Evolutionary conservation across 2,329 filamentous ascomycete species (phyloP).

Genomic region (Corinectria fuckeliana): DNA sequence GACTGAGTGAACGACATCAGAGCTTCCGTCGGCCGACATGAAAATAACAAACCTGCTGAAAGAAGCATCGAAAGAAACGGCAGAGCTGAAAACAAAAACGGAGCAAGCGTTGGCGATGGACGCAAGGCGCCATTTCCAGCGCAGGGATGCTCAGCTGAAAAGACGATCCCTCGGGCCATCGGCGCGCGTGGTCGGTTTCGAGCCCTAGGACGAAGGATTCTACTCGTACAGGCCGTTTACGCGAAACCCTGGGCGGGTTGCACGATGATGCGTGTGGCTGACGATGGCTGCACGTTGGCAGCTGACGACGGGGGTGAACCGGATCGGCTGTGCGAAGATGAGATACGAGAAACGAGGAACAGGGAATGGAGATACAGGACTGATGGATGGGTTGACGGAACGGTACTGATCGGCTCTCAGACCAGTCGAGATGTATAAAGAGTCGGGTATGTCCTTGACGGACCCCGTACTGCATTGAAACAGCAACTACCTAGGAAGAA

Average conservation of each 20-base stretch:
- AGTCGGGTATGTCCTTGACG: neutral
- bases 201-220: neutral
- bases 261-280: neutral
- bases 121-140: conserved; percentile 2
- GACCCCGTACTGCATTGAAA: too few species aligned
- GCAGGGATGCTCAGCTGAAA: conserved; percentile 21
- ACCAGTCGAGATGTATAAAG: neutral
- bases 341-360: neutral
- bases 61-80: neutral
- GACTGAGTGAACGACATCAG: neutral
- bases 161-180: neutral
- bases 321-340: neutral
- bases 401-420: neutral
- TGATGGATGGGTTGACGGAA: neutral
- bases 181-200: neutral
- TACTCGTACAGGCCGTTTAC: conserved; percentile 17
- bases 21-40: neutral
- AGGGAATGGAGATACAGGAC: neutral
- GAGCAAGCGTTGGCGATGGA: neutral
- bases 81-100: conserved; percentile 25
- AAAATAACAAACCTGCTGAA: neutral
- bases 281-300: neutral
- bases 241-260: conserved; percentile 15
- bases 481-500: too few species aligned
- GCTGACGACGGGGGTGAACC: neutral